A percentile compares a stretch with the other conserved stretches of the same genome.
phyloP scores from a whole-genome alignment of 1,139 yeast genomes.

The Yamadazyma mexicana region DNA sequence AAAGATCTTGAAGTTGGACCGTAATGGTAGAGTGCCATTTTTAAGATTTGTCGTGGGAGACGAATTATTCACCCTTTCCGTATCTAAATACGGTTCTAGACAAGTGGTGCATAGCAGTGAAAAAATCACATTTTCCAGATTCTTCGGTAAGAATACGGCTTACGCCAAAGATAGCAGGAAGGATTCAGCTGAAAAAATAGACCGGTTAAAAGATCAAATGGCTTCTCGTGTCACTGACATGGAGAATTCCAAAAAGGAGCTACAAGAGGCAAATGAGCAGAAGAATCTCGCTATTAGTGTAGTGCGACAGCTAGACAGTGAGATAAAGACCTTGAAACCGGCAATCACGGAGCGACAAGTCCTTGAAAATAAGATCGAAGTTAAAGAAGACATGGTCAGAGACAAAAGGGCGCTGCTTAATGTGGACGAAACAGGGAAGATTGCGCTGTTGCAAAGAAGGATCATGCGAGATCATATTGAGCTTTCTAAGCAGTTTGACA shows the following conservation, averaged over 20 bases:
- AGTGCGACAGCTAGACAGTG: background rate
- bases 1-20: constrained; percentile 31
- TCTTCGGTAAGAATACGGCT: constrained; percentile 44
- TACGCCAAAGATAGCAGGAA: constrained; percentile 37
- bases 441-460: constrained; percentile 6
- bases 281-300: background rate
- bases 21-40: constrained; percentile 45
- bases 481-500: background rate
- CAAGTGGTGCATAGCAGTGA: constrained; percentile 49
- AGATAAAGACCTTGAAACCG: background rate
- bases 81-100: constrained; percentile 59
- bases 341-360: constrained; percentile 1
- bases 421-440: constrained; percentile 17
- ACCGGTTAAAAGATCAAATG: constrained; percentile 1
- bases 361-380: constrained; percentile 13
- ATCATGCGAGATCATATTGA: constrained; percentile 6
- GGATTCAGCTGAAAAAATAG: constrained; percentile 4
- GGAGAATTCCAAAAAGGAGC: background rate
- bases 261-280: background rate
- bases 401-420: constrained; percentile 3
- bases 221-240: background rate
- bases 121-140: constrained; percentile 28
- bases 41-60: constrained; percentile 62
- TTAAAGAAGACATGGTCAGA: background rate
- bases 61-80: constrained; percentile 46